Base-by-base conservation (phyloP, 257 asterid genomes). In the Gentiana straminea region DNA sequence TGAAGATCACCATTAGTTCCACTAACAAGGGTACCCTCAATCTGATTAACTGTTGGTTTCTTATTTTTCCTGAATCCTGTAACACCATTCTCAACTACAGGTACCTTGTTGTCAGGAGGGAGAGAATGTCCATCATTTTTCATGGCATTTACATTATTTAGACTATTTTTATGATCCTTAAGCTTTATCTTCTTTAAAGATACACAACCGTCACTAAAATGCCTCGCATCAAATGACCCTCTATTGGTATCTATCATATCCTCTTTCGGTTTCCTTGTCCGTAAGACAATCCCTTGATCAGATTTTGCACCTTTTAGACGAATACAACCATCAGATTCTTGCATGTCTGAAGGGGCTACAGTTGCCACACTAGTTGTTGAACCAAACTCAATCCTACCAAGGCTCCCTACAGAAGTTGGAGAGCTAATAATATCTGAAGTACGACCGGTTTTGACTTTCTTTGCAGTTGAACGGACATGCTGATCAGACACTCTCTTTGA, bases 181-280 rank as follows among this genome's bases (percentile, higher is more conserved):
- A 77, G 55, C 59, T 78, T 81, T 74, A 84, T 78, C 77, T 72
- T 83, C 78, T 79, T 79, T 33, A 63, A 51, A 66, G 83, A 69
- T 50, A 65, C 44, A 63, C 68, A 76, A 49, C 57, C 57, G 49
- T 61, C 64, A 32, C 61, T 69, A 61, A 64, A 61, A 35, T 68
- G 24, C 63, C 73, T 72, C 44, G 63, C 35, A 60, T 57, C 68
- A 63, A 61, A 38, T n/a, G 62, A 70, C 52, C 55, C 74, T 24
- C 24, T 24, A 24, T 24, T 24, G 66, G 57, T 64, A 62, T 62
- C 73, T 48, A 69, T 64, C 39, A 81, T 62, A 65, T 72, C 78
- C 62, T 70, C 71, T 46, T 62, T 70, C 24, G 24, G 24, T 61
- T 61, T 70, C 71, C 69, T 77, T 55, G 65, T 66, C 66, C 55